Percentiles rank a stretch among this genome's conserved stretches.
phyloP scores from a whole-genome alignment of 148 eudicot species.

The Vaccinium darrowii region DNA sequence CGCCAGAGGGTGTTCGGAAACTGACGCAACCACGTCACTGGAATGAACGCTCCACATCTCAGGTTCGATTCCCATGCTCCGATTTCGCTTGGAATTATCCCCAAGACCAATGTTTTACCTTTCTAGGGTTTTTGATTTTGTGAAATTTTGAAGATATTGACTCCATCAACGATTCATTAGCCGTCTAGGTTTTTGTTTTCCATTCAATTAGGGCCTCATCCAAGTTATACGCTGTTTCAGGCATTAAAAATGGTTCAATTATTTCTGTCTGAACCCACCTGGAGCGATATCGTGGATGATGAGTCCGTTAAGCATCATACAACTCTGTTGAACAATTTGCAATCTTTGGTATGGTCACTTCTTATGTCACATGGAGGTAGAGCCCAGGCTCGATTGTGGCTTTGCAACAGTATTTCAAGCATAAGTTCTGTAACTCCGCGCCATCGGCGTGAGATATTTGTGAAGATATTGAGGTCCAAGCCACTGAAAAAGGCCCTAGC shows the following conservation, averaged over 20 bases:
- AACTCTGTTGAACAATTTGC: constrained; percentile 50
- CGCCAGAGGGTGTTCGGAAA: not conserved
- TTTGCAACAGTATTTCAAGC: constrained; percentile 68
- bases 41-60: not conserved
- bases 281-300: constrained; percentile 15
- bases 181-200: not conserved
- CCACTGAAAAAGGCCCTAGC: constrained; percentile 48
- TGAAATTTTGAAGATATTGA: not conserved
- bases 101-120: not conserved
- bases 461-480: constrained; percentile 59
- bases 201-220: not conserved
- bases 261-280: constrained; percentile 46
- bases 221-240: not conserved
- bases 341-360: constrained; percentile 49
- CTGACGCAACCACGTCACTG: not conserved
- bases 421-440: constrained; percentile 42
- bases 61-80: not conserved
- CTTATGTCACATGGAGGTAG: constrained; percentile 66
- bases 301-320: constrained; percentile 40
- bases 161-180: not conserved
- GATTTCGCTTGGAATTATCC: not conserved
- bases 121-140: constrained; percentile 10
- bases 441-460: constrained; percentile 53
- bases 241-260: constrained; percentile 54
- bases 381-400: constrained; percentile 89